phyloP scores from a whole-genome alignment of 148 eudicot genomes.

The Rhododendron williamsianum region DNA sequence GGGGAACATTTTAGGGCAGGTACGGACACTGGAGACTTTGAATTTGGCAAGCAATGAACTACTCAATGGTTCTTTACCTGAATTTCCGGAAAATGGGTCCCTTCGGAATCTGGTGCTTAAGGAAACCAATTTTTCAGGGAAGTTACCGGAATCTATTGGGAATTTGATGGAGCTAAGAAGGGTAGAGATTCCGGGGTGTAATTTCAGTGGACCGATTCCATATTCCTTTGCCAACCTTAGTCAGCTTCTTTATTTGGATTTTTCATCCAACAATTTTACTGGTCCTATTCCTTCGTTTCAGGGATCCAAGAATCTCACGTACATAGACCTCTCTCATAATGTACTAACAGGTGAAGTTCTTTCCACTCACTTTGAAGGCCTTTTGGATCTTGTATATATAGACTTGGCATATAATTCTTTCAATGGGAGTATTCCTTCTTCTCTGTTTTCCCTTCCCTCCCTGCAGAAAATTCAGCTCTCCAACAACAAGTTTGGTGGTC shows the following conservation, averaged over 20 bases:
- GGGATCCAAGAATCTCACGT: neutral
- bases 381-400: neutral
- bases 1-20: neutral
- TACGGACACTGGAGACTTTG: conserved; percentile 3
- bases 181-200: conserved; percentile 22
- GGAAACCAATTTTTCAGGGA: conserved; percentile 34
- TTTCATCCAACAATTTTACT: neutral
- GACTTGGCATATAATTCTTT: neutral
- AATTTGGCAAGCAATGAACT: conserved; percentile 7
- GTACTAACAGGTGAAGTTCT: neutral
- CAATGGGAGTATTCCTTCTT: conserved; percentile 41
- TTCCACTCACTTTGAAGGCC: neutral
- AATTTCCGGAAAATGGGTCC: conserved; percentile 12
- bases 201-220: neutral
- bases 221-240: neutral
- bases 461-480: conserved; percentile 21
- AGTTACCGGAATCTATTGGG: conserved; percentile 27
- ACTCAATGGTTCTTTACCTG: conserved; percentile 25
- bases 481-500: conserved; percentile 28
- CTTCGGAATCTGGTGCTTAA: conserved; percentile 23
- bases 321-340: neutral
- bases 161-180: conserved; percentile 21
- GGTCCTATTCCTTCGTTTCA: neutral
- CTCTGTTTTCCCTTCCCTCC: conserved; percentile 29
- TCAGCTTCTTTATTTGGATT: neutral